A percentile compares a stretch with the other conserved stretches of the same genome.
These are phyloP conservation scores for Gossypium thurberi DNA, from an alignment of 345 rosid species.

Conservation along the genomic window DNA sequence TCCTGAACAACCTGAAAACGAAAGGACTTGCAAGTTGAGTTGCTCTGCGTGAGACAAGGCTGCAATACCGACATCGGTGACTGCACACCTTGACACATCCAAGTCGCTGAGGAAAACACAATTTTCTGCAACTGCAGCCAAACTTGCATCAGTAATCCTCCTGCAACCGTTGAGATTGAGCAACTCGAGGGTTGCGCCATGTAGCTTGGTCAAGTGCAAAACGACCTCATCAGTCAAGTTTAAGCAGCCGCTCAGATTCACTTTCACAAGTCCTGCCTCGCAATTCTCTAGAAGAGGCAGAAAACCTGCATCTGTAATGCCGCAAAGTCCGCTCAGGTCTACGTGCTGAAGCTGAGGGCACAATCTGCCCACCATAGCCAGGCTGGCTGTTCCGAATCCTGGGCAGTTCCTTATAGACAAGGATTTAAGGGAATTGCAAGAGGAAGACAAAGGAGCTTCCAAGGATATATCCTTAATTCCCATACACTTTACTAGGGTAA, in stretches of 20 bases:
- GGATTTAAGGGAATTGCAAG: slow-evolving; percentile 44
- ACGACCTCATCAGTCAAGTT: slow-evolving; percentile 52
- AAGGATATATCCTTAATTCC: slow-evolving; percentile 48
- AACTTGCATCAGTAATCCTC: slow-evolving; percentile 57
- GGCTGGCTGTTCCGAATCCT: slow-evolving; percentile 50
- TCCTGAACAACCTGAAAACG: slow-evolving; percentile 48
- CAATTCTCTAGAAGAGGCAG: slow-evolving; percentile 41
- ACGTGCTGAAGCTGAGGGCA: slow-evolving; percentile 64
- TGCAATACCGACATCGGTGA: slow-evolving; percentile 46
- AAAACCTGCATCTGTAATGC: slow-evolving; percentile 58
- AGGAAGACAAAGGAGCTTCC: slow-evolving; percentile 21
- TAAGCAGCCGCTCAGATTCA: slow-evolving; percentile 51
- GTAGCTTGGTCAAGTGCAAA: slow-evolving; percentile 33
- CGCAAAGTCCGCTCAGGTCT: slow-evolving; percentile 49
- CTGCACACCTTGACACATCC: slow-evolving; percentile 50
- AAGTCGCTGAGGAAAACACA: slow-evolving; percentile 54
- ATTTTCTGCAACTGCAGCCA: slow-evolving; percentile 45
- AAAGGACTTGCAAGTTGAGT: slow-evolving; percentile 49
- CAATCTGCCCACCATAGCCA: slow-evolving; percentile 49
- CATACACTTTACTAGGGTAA: slow-evolving; percentile 48
- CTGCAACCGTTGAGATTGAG: slow-evolving; percentile 61
- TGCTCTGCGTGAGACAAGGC: slow-evolving; percentile 40
- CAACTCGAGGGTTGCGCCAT: slow-evolving; percentile 54
- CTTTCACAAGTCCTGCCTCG: slow-evolving; percentile 54
- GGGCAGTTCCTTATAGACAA: slow-evolving; percentile 53